Conservation (phyloP, 768 basidiomycete genomes). For the Hortiboletus flavorubellus region DNA sequence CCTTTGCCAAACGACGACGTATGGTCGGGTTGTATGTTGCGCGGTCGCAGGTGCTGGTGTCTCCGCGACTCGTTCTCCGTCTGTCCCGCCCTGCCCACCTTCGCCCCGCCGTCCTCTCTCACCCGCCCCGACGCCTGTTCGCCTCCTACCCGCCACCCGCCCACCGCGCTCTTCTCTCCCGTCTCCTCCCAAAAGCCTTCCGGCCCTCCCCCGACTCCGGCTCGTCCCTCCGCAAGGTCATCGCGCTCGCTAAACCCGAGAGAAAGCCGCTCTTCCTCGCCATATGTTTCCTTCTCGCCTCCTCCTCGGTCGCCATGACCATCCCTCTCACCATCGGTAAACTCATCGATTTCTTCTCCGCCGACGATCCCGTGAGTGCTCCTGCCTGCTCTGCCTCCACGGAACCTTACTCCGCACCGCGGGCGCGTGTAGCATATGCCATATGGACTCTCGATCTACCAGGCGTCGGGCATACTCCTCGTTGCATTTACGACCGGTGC, state of each 20-base stretch:
- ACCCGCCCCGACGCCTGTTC: slow-evolving; percentile 6
- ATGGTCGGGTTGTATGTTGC: background rate
- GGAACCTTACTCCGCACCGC: background rate
- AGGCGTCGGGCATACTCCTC: slow-evolving; percentile 74
- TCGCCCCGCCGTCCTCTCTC: background rate
- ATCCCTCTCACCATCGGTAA: slow-evolving; percentile 92
- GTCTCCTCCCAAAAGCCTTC: slow-evolving; percentile 32
- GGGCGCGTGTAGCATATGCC: slow-evolving; percentile 59
- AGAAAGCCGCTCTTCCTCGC: slow-evolving; percentile 71
- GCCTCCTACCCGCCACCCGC: slow-evolving; percentile 5
- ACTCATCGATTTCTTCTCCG: slow-evolving; percentile 90
- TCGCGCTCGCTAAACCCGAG: slow-evolving; percentile 80
- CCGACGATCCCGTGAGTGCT: slow-evolving; percentile 54
- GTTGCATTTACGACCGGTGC: slow-evolving; percentile 85
- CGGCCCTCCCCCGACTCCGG: slow-evolving; percentile 39
- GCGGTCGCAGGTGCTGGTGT: background rate
- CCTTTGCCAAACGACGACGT: no score
- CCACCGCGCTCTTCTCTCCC: slow-evolving; percentile 19
- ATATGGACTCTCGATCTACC: slow-evolving; percentile 71
- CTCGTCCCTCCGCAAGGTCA: slow-evolving; percentile 72
- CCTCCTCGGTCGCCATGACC: slow-evolving; percentile 87
- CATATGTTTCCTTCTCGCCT: slow-evolving; percentile 77
- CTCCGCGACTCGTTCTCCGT: slow-evolving; percentile 4
- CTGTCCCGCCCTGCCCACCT: background rate
- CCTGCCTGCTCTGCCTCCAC: no score